These are phyloP conservation scores for Podaxis sp. DNA, from an alignment of 768 basidiomycete genomes.

Conservation along the genomic window DNA sequence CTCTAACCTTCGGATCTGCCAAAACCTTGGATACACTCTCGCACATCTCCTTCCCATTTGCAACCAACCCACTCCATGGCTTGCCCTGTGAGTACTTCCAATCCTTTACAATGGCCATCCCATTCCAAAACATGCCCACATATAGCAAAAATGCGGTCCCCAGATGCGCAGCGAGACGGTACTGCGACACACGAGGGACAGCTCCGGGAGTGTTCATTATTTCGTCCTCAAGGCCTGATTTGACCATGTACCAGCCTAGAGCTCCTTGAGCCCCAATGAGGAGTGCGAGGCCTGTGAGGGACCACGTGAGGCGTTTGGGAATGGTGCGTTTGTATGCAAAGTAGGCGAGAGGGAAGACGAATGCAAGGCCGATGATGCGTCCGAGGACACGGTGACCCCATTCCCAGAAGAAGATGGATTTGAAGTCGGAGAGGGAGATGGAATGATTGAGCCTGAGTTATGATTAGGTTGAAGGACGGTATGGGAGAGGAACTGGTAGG, in stretches of 20 bases:
- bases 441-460: slow-evolving; percentile 75
- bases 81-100: slow-evolving; percentile 63
- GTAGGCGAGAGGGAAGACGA: slow-evolving; percentile 82
- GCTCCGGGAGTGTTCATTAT: slow-evolving; percentile 76
- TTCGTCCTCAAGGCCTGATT: slow-evolving; percentile 86
- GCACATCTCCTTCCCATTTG: slow-evolving; percentile 18
- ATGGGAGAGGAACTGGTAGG: neutral
- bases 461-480: neutral
- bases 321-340: slow-evolving; percentile 72
- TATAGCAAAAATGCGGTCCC: slow-evolving; percentile 91
- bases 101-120: slow-evolving; percentile 72
- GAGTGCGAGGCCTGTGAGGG: slow-evolving; percentile 66
- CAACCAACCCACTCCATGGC: slow-evolving; percentile 52
- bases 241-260: slow-evolving; percentile 99
- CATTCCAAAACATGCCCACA: slow-evolving; percentile 84
- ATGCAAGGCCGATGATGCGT: slow-evolving; percentile 76
- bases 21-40: slow-evolving; percentile 41
- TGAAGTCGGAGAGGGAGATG: slow-evolving; percentile 87
- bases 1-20: slow-evolving; percentile 49
- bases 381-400: slow-evolving; percentile 95
- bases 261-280: slow-evolving; percentile 90
- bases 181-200: slow-evolving; percentile 94
- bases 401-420: slow-evolving; percentile 97
- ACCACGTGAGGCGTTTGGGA: slow-evolving; percentile 52
- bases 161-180: slow-evolving; percentile 91